Evolutionary conservation across 257 asterid species (phyloP).

Genomic region (Osmanthus fragrans): DNA sequence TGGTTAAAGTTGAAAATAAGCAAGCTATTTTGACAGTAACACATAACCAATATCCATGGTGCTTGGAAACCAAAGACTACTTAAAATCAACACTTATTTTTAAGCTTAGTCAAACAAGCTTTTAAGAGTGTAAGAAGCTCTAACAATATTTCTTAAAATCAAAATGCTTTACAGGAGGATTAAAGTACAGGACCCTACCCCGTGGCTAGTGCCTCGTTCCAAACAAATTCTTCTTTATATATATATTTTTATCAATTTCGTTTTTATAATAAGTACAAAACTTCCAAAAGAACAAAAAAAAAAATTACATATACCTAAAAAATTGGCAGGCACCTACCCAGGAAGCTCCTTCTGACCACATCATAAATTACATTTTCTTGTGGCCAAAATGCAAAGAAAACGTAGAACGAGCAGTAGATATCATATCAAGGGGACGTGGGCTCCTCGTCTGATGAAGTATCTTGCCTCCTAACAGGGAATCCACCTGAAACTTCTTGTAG

Average conservation of each 20-base stretch:
- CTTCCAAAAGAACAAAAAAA: conserved; percentile 11
- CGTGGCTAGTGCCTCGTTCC: conserved; percentile 6
- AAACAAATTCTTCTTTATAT: conserved; percentile 31
- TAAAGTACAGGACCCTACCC: conserved; percentile 15
- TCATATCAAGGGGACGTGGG: conserved; percentile 32
- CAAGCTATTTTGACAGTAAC: too few species aligned
- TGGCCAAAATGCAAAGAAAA: conserved; percentile 19
- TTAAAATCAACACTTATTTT: too few species aligned
- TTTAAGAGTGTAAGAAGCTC: neutral
- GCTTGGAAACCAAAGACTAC: neutral
- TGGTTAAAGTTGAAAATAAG: too few species aligned
- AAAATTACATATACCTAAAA: conserved; percentile 30
- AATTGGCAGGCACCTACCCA: conserved; percentile 29
- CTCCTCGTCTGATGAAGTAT: conserved; percentile 56
- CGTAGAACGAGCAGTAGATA: conserved; percentile 11
- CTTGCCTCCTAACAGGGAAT: conserved; percentile 38
- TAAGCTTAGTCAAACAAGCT: neutral
- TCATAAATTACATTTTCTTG: conserved; percentile 32
- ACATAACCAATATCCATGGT: too few species aligned
- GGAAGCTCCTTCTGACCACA: conserved; percentile 36
- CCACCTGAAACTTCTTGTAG: conserved; percentile 53
- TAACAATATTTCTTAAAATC: conserved; percentile 23
- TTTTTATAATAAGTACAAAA: conserved; percentile 51
- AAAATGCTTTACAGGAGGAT: conserved; percentile 29
- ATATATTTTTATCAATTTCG: conserved; percentile 37